Evolutionary conservation across 2,329 filamentous ascomycete species (phyloP), one percentile per base, ranked within the genome.

Genomic region (Colletotrichum endophyticum): DNA sequence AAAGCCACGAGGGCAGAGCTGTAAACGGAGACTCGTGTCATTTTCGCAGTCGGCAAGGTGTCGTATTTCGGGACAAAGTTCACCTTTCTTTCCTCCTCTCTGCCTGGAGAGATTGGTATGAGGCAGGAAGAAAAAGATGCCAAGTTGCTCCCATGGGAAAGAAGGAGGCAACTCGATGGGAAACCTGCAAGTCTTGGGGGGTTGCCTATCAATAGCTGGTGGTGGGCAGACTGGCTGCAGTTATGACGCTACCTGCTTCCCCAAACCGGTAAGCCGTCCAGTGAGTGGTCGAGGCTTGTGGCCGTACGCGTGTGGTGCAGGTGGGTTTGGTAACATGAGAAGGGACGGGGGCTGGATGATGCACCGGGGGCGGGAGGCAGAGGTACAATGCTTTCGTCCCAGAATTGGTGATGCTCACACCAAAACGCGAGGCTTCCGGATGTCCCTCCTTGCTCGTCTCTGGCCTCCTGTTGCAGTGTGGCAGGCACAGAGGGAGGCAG

Each of bases 1-100:
- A 88, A 85, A 73, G 84, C 87, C 81, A 85, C 83, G 76, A 88
- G 80, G 76, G 84, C 87, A 64, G 84, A 80, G 73, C 81, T 82
- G 78, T 89, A 89, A 49, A 89, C 85, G 36, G 82, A 84, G 57
- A 84, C 82, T 66, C 87, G 84, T 49, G 87, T 88, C 87, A 89
- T 89, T 73, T 72, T 79, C 2, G 44, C 27, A 19, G 36, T 32
- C 44, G 64, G 28, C 39, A 34, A 28, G 28, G 53, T 22, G 44
- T 57, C n/a, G 28, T 22, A 15, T 63, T 49, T 34, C 22, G 19
- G 44, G 44, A 63, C 30, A 27, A n/a, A 32, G n/a, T 15, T 22
- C 34, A n/a, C 49, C 57, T 69, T 53, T 59, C 34, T 44, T 62
- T 15, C 36, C 49, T 73, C 69, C 69, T 73, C 32, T 64, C 70